phyloP scores from a whole-genome alignment of 345 rosid species.

The Lepidium didymum region DNA sequence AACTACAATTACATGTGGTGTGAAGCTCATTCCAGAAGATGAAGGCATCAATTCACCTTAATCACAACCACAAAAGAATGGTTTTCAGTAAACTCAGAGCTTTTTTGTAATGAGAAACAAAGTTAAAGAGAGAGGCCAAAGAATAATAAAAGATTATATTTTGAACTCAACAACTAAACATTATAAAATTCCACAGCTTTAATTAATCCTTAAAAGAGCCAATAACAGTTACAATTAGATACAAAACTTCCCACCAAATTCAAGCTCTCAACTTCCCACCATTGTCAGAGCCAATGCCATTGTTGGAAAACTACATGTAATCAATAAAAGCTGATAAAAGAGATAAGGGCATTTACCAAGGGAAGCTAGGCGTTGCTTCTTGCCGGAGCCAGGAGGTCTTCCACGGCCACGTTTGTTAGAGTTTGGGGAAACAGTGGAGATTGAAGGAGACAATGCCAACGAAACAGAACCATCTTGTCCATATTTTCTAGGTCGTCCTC shows the following conservation, averaged over 20 bases:
- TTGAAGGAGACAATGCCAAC: slow-evolving; percentile 62
- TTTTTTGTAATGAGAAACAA: not conserved
- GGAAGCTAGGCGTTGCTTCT: slow-evolving; percentile 65
- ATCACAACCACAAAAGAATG: not conserved
- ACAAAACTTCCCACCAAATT: too few species aligned
- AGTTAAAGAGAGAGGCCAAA: not conserved
- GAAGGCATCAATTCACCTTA: slow-evolving; percentile 31
- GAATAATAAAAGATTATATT: slow-evolving; percentile 5
- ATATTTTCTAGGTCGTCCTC: slow-evolving; percentile 90
- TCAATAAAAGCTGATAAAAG: not conserved
- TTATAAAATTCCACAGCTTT: slow-evolving; percentile 14
- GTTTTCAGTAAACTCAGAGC: not conserved
- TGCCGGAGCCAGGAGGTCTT: slow-evolving; percentile 85
- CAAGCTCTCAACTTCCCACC: slow-evolving; percentile 14
- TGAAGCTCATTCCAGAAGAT: slow-evolving; percentile 77
- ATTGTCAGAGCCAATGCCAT: not conserved
- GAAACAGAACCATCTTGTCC: slow-evolving; percentile 80
- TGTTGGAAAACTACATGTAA: not conserved
- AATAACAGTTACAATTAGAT: not conserved
- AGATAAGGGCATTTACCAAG: slow-evolving; percentile 37
- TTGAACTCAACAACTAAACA: not conserved
- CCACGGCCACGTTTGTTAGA: slow-evolving; percentile 86
- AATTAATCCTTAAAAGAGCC: not conserved
- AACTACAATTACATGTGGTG: slow-evolving; percentile 67
- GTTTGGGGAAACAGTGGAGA: slow-evolving; percentile 36